Percentiles rank a stretch among this genome's conserved stretches.
phyloP scores from a whole-genome alignment of 2,329 filamentous ascomycete genomes.

The Aspergillus nomiae region DNA sequence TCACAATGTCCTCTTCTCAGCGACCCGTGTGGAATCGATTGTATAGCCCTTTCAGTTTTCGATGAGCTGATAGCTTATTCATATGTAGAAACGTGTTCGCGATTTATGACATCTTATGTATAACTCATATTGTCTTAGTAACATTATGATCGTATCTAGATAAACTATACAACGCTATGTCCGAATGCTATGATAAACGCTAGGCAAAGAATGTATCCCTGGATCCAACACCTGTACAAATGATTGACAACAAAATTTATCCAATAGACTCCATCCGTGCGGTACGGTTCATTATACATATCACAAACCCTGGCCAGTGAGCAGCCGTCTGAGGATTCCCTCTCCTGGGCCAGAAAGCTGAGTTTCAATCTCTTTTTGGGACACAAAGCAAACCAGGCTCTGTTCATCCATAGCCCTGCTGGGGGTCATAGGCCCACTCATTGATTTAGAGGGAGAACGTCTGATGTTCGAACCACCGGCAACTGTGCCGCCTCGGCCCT shows the following conservation, averaged over 20 bases:
- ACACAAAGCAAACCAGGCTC: conserved; percentile 74
- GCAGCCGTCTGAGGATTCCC: conserved; percentile 45
- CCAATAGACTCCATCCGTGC: conserved; percentile 1
- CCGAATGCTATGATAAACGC: conserved; percentile 8
- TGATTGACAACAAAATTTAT: conserved; percentile 3
- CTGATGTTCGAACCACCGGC: conserved; percentile 49
- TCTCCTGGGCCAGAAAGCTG: conserved; percentile 63
- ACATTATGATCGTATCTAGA: conserved; percentile 10
- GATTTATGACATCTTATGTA: conserved; percentile 1
- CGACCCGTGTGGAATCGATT: conserved; percentile 12
- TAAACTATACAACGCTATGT: conserved; percentile 5
- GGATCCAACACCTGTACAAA: neutral
- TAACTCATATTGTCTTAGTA: neutral
- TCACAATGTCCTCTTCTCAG: conserved; percentile 3
- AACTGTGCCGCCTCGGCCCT: conserved; percentile 67
- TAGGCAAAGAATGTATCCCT: conserved; percentile 1
- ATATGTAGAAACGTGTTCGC: conserved; percentile 6
- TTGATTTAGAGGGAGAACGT: conserved; percentile 72
- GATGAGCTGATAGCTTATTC: neutral
- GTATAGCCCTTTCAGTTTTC: conserved; percentile 12
- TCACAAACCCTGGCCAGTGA: conserved; percentile 41
- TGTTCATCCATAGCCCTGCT: conserved; percentile 68
- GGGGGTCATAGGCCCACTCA: conserved; percentile 56
- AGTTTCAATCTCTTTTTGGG: conserved; percentile 74
- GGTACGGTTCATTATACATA: neutral